Evolutionary conservation across 208 protist species (phyloP).

Genomic region (Crithidia bombi): DNA sequence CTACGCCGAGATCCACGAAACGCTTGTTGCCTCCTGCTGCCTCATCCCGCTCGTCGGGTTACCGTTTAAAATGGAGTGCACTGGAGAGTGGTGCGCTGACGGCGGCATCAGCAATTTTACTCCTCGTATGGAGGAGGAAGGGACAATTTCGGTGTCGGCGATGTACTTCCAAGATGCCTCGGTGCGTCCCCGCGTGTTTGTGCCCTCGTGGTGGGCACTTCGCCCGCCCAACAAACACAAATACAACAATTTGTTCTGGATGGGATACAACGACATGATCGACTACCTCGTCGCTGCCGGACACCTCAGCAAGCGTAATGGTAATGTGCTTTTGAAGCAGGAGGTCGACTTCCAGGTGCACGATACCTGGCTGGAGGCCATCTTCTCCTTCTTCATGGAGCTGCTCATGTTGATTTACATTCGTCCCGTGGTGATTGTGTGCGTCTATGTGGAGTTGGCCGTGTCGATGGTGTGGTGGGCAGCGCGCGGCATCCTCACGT

Average conservation of each 20-base stretch:
- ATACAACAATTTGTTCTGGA: conserved; percentile 68
- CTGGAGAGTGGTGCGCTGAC: conserved; percentile 77
- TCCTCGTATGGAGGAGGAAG: conserved; percentile 60
- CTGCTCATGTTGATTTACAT: conserved; percentile 59
- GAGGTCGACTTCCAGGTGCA: conserved; percentile 45
- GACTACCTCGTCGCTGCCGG: conserved; percentile 58
- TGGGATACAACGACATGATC: conserved; percentile 87
- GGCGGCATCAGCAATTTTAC: conserved; percentile 73
- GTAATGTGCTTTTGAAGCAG: conserved; percentile 44
- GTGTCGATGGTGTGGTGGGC: conserved; percentile 44
- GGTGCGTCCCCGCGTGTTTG: conserved; percentile 65
- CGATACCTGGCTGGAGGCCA: conserved; percentile 34
- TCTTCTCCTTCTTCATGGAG: conserved; percentile 51
- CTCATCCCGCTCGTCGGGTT: conserved; percentile 73
- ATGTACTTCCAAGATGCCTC: conserved; percentile 81
- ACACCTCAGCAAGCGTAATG: conserved; percentile 31
- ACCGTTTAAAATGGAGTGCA: conserved; percentile 65
- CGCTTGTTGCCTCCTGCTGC: conserved; percentile 70
- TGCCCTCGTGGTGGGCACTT: conserved; percentile 81
- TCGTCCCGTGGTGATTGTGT: conserved; percentile 48
- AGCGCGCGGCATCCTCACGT: conserved; percentile 17
- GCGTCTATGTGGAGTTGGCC: conserved; percentile 65
- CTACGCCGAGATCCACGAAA: conserved; percentile 59
- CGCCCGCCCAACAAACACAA: conserved; percentile 51
- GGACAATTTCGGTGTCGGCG: conserved; percentile 71